Evolutionary conservation across 1,139 yeast species (phyloP), one percentile per base, ranked within the genome.

Genomic region (Blastobotrys malaysiensis): DNA sequence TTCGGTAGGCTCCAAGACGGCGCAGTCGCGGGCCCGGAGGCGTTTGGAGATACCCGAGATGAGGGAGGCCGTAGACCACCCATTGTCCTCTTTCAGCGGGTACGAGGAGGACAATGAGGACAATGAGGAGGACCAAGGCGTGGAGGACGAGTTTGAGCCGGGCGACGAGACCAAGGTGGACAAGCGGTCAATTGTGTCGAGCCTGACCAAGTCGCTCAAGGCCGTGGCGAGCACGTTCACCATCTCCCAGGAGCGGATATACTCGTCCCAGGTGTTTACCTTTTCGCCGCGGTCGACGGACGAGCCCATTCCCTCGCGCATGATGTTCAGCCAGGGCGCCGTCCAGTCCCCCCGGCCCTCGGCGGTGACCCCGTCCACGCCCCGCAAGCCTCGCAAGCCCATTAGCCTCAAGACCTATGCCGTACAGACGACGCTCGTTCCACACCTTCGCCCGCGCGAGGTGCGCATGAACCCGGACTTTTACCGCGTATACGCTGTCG

Each of bases 391-490:
- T 20, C 49, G 48, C 11, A 56, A 56, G 49, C 49, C 61, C 43
- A 63, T 66, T 39, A 65, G 65, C 20, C 56, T 68, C 57, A 65
- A 61, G 55, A 70, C 72, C 1, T 69, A 66, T 58, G 64, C 63
- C 31, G 61, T 68, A 13, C 65, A 62, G 43, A 61, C 69, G 6
- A 68, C 69, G 26, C 60, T 66, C 43, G 57, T 65, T 27, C 69
- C 69, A 2, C 60, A 65, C 21, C 51, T 59, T 11, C 62, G 70
- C 18, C 69, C 70, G 1, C 66, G 72, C 7, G 71, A 69, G 51
- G 65, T 65, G 16, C 65, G 73, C 14, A 60, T 69, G 63, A 71
- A 71, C 58, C 65, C 73, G 14, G 69, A 68, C 45, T 71, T 71
- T 59, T 63, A 70, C 49, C 66, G 73, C 7, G 59, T 71, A 14